Percentiles rank a stretch among this genome's conserved stretches.
phyloP scores from a whole-genome alignment of 345 rosid genomes.

The Melaleuca alternifolia region DNA sequence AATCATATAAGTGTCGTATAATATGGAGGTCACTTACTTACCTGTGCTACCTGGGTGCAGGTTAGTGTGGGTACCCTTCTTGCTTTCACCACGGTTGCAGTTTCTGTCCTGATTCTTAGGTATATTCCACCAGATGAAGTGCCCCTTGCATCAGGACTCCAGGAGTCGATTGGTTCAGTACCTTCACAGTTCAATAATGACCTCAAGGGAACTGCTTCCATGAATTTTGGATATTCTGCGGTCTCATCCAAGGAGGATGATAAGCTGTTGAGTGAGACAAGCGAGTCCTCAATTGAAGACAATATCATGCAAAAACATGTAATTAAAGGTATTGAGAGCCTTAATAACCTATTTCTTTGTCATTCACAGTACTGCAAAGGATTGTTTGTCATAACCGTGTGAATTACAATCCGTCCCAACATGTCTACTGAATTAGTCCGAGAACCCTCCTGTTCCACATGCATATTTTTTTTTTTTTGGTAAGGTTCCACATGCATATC shows the following conservation, averaged over 20 bases:
- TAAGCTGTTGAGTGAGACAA: conserved; percentile 30
- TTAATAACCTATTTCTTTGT: not conserved
- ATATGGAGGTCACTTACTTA: not conserved
- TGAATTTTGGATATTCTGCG: conserved; percentile 3
- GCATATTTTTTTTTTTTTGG: not conserved
- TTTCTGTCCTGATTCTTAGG: conserved; percentile 82
- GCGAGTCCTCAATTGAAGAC: conserved; percentile 17
- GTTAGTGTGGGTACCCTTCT: conserved; percentile 98
- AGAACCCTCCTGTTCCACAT: not conserved
- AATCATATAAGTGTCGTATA: not conserved
- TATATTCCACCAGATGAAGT: conserved; percentile 92
- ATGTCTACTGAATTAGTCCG: not conserved
- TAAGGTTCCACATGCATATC: not conserved
- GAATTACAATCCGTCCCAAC: not conserved
- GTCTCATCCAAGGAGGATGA: conserved; percentile 24
- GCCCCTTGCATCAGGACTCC: conserved; percentile 72
- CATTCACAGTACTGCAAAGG: not conserved
- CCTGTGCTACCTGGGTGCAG: conserved; percentile 24
- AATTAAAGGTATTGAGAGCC: conserved; percentile 11
- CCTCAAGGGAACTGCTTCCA: conserved; percentile 10
- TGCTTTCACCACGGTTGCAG: conserved; percentile 90
- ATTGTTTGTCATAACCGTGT: not conserved
- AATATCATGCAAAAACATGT: conserved; percentile 34
- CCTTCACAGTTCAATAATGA: conserved; percentile 9
- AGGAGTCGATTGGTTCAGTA: conserved; percentile 52